Conservation (phyloP, 2,329 filamentous ascomycete species). For the Gremmenia infestans region DNA sequence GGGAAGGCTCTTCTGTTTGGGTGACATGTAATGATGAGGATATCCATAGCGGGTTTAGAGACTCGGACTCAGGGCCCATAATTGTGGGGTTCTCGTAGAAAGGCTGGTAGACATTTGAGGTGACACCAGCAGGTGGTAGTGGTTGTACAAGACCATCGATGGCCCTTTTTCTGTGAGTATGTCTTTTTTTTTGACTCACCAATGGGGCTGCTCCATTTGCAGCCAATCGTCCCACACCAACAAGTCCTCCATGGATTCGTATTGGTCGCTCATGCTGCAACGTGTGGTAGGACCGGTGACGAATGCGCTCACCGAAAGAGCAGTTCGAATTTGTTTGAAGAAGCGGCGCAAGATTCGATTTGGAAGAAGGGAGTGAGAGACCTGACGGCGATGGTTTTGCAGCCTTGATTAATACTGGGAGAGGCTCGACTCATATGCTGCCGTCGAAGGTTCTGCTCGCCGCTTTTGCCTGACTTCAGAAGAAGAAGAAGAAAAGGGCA, state of each 20-base stretch:
- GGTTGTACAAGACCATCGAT: too few relatives aligned
- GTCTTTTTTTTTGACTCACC: conserved; percentile 12
- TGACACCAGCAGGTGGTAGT: too few relatives aligned
- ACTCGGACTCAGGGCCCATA: neutral
- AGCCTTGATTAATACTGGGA: too few relatives aligned
- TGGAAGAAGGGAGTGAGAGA: too few relatives aligned
- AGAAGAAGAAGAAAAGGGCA: too few relatives aligned
- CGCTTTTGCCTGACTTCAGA: too few relatives aligned
- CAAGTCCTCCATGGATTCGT: neutral
- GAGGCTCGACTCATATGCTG: too few relatives aligned
- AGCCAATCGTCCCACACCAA: conserved; percentile 8
- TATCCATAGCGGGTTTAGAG: neutral
- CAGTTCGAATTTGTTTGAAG: neutral
- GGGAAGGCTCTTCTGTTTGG: neutral
- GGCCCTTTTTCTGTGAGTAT: conserved; percentile 11
- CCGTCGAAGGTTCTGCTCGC: too few relatives aligned
- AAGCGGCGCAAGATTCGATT: neutral
- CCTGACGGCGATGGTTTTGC: too few relatives aligned
- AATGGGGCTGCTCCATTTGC: neutral
- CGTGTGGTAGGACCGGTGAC: neutral
- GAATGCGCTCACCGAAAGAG: neutral
- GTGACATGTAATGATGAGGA: too few relatives aligned
- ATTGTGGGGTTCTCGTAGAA: neutral
- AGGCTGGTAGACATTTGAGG: too few relatives aligned
- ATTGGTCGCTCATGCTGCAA: conserved; percentile 2